Base-by-base conservation (phyloP, 257 asterid genomes). In the Solanum stenotomum region DNA sequence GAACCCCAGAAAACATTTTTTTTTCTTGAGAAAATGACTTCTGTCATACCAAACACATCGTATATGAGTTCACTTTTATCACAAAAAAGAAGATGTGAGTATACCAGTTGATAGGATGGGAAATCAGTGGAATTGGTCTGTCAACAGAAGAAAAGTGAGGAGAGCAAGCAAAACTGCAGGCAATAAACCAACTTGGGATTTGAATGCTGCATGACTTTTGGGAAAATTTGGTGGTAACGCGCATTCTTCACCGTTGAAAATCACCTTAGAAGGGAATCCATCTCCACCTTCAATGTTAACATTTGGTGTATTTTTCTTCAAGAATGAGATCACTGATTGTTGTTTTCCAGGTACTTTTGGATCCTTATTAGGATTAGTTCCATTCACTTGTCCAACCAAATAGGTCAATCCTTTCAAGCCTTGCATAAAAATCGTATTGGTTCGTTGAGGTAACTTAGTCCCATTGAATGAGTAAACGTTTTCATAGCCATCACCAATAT, bases 211-310 rank as follows among this genome's bases (percentile, higher is more conserved):
- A 15, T 61, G 90, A 81, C 70, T 52, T 56, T 75, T 85, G 0
- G 99, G 99, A 6, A 94, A 52, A 6, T 83, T 78, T 5, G 88
- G 92, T 2, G 99, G 99, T 34, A 97, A 89, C 18, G 98, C 93
- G 74, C 99, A 97, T 65, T 97, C 99, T 89, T 92, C 99, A 5
- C 99, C 99, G 22, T 97, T 96, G 98, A 97, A 97, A 90, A 83
- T 83, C 10, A 97, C 65, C 85, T 91, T 96, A 0, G 96, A n/a
- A 31, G 99, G 99, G 87, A 94, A 97, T 20, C 99, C 99, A 89
- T 97, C 99, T 5, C 99, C 98, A 0, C 52, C 52, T 2, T 89
- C 20, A 10, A 97, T 89, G 42, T 94, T 86, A 13, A 95, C 18
- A 2, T 87, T 22, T 1, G 83, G 89, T 1, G 89, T n/a, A 31